Evolutionary conservation across 148 eudicot species (phyloP).

Genomic region (Simmondsia chinensis): DNA sequence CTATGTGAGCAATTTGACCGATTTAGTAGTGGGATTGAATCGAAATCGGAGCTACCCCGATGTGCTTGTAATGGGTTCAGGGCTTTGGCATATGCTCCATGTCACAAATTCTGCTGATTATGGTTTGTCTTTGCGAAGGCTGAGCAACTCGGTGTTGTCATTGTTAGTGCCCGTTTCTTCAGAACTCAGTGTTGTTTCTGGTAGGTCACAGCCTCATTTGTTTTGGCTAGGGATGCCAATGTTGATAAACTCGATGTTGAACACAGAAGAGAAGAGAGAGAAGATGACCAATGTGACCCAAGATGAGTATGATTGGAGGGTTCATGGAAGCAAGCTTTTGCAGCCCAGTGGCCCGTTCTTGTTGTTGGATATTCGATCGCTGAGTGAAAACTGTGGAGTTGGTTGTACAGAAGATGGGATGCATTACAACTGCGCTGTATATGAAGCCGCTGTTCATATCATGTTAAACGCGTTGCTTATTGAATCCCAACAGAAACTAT

Average conservation of each 20-base stretch:
- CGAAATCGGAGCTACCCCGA: slow-evolving; percentile 51
- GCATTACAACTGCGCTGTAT: slow-evolving; percentile 73
- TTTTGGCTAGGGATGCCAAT: slow-evolving; percentile 91
- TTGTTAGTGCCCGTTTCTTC: slow-evolving; percentile 33
- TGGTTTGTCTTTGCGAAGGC: slow-evolving; percentile 26
- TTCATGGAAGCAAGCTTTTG: slow-evolving; percentile 49
- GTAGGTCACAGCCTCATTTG: slow-evolving; percentile 47
- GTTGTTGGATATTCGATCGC: slow-evolving; percentile 42
- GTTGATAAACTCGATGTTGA: slow-evolving; percentile 71
- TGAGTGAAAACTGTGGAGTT: slow-evolving; percentile 62
- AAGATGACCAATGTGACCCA: slow-evolving; percentile 48
- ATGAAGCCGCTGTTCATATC: slow-evolving; percentile 71
- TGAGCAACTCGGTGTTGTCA: slow-evolving; percentile 38
- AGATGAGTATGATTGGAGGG: slow-evolving; percentile 34
- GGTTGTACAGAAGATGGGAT: slow-evolving; percentile 79
- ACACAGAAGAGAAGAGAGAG: slow-evolving; percentile 71
- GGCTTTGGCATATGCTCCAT: slow-evolving; percentile 95
- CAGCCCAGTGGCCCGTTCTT: slow-evolving; percentile 66
- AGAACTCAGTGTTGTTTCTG: slow-evolving; percentile 13
- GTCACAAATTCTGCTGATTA: slow-evolving; percentile 46
- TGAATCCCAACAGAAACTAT: slow-evolving; percentile 76
- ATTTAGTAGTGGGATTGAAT: slow-evolving; percentile 24
- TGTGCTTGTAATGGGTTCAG: slow-evolving; percentile 86
- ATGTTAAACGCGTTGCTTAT: slow-evolving; percentile 87
- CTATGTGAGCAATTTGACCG: slow-evolving; percentile 48